Conservation (phyloP, 108 stramenopile genomes). For the Chaetoceros muelleri region DNA sequence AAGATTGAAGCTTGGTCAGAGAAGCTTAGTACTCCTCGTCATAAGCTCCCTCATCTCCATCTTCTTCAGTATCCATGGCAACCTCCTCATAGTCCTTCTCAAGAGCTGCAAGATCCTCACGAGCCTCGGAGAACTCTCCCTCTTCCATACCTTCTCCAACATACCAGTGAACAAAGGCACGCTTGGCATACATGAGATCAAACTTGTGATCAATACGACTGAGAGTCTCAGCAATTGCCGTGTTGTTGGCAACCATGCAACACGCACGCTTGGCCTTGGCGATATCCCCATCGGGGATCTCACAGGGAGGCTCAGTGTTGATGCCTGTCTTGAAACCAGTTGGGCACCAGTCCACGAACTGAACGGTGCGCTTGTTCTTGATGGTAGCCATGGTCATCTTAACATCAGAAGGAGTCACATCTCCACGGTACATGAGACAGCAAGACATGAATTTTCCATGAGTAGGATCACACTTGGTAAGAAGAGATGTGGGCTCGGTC, state of each 20-base stretch:
- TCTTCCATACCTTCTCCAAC: conserved; percentile 99
- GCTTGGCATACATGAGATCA: no score
- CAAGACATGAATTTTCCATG: conserved; percentile 99
- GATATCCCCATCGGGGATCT: conserved; percentile 90
- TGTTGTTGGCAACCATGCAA: conserved; percentile 99
- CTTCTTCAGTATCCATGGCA: conserved; percentile 91
- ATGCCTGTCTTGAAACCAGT: conserved; percentile 99
- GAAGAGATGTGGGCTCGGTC: conserved; percentile 86
- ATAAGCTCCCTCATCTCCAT: conserved; percentile 81
- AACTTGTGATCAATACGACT: conserved; percentile 99
- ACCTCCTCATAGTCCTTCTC: conserved; percentile 98
- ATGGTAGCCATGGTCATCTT: conserved; percentile 88
- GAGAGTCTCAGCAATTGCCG: conserved; percentile 96
- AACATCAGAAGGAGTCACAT: conserved; percentile 92
- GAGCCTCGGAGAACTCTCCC: conserved; percentile 98
- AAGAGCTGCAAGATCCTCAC: no score
- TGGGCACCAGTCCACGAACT: no score
- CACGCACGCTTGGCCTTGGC: conserved; percentile 95
- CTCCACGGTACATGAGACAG: conserved; percentile 95
- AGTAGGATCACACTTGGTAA: conserved; percentile 95
- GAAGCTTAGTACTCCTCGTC: conserved; percentile 81
- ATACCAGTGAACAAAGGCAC: conserved; percentile 99
- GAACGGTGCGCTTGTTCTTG: conserved; percentile 94
- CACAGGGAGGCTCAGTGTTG: conserved; percentile 96
- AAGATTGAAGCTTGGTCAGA: not conserved